These are phyloP conservation scores for rapeseed (Brassica napus) DNA, from an alignment of 345 rosid genomes.

Conservation along the genomic window DNA sequence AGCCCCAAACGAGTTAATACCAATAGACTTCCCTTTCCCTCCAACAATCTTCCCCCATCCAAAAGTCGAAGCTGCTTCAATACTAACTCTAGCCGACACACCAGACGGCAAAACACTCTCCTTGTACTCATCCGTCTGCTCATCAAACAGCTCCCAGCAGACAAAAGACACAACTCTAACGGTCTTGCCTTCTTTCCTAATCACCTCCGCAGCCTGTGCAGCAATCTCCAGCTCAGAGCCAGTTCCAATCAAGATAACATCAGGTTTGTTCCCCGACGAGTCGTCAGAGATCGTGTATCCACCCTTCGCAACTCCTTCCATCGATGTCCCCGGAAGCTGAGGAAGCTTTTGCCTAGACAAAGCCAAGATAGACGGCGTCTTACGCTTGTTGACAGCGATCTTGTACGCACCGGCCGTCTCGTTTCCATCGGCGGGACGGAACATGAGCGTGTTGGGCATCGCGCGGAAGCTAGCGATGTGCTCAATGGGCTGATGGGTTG, in stretches of 20 bases:
- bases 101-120: slow-evolving; percentile 75
- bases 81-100: slow-evolving; percentile 78
- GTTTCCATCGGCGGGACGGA: slow-evolving; percentile 98
- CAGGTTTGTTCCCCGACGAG: slow-evolving; percentile 86
- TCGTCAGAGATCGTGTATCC: slow-evolving; percentile 89
- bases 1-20: slow-evolving; percentile 75
- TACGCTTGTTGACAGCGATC: slow-evolving; percentile 72
- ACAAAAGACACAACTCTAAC: slow-evolving; percentile 91
- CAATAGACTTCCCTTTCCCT: slow-evolving; percentile 72
- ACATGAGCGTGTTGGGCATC: slow-evolving; percentile 94
- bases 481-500: slow-evolving; percentile 98
- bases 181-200: slow-evolving; percentile 87
- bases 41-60: slow-evolving; percentile 87
- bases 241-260: slow-evolving; percentile 89
- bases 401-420: slow-evolving; percentile 98
- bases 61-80: slow-evolving; percentile 85
- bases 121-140: slow-evolving; percentile 76
- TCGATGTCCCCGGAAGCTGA: slow-evolving; percentile 81
- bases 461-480: slow-evolving; percentile 99
- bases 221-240: slow-evolving; percentile 97
- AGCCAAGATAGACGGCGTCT: slow-evolving; percentile 88
- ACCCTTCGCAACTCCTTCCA: slow-evolving; percentile 89
- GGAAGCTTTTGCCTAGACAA: slow-evolving; percentile 94
- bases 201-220: slow-evolving; percentile 71
- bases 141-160: slow-evolving; percentile 81